Evolutionary conservation across 805 yeast genomes (phyloP), one percentile per base, ranked within the genome.

Genomic region (Suhomyces sp.): DNA sequence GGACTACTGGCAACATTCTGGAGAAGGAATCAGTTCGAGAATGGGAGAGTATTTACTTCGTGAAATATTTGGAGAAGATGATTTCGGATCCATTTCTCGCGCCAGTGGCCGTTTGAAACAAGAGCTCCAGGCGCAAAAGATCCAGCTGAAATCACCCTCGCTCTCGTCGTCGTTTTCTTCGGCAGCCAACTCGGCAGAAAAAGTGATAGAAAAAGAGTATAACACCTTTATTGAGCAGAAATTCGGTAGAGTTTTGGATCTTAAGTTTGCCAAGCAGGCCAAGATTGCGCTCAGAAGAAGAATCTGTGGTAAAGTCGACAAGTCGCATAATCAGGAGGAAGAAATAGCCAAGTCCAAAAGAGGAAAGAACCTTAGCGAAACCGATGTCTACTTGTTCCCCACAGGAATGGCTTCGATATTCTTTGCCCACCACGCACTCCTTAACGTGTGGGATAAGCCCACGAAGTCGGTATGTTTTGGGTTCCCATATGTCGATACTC

Each of bases 1-100:
- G 65, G 84, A 84, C 61, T 94, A 90, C 71, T 94, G 99, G 99
- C 97, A 93, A 68, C 97, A 92, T 64, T 77, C 96, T 0, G 99
- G 99, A 26, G 97, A 93, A 69, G 97, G 97, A n/a, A 82, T 94
- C 26, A 89, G 97, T 13, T 89, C 97, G 35, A 77, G 98, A 61
- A 73, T 86, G 66, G 97, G 91, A 1, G 97, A 92, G 68, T 94
- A 90, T 63, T 84, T 88, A 47, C 69, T 87, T 54, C 83, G 82
- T 55, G 89, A 84, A 64, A 70, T 87, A 64, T 79, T 57, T 36
- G 49, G 40, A 8, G 50, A 48, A 15, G 52, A 51, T 6, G 36
- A 45, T 13, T 36, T 19, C 13, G 17, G 9, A 19, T 38, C 49
- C 52, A 63, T 47, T 19, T n/a, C 22, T 23, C 42, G 22, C 4